phyloP scores from a whole-genome alignment of 805 yeast genomes.

The Yarrowia divulgata region DNA sequence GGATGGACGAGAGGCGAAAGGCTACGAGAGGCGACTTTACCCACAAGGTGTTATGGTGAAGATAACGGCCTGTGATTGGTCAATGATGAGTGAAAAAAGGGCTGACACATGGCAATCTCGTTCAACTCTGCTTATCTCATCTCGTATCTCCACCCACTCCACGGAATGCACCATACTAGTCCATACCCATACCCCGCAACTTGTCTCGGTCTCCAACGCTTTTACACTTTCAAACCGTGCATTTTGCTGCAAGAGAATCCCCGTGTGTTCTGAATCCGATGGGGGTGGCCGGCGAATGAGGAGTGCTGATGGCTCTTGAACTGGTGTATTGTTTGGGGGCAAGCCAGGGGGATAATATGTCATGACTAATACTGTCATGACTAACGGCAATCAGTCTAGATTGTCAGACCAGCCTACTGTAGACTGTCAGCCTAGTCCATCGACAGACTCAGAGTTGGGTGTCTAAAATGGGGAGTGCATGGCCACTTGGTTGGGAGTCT shows the following conservation, averaged over 20 bases:
- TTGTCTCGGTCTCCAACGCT: constrained; percentile 3
- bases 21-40: neutral
- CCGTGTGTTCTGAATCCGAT: constrained; percentile 4
- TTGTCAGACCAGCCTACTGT: neutral
- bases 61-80: neutral
- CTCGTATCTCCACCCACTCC: neutral
- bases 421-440: neutral
- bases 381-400: too few species aligned
- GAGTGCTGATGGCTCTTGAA: constrained; percentile 13
- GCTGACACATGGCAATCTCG: too few species aligned
- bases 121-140: too few species aligned
- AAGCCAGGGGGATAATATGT: neutral
- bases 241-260: constrained; percentile 1
- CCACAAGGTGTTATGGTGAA: neutral
- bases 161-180: constrained; percentile 6
- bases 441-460: neutral
- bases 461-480: constrained; percentile 2
- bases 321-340: neutral
- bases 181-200: constrained; percentile 17
- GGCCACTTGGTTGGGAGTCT: constrained; percentile 2
- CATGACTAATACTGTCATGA: too few species aligned
- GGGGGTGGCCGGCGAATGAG: too few species aligned
- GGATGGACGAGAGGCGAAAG: too few species aligned
- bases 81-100: too few species aligned
- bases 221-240: constrained; percentile 14